A percentile compares a stretch with the other conserved stretches of the same genome.
Conservation (phyloP, 257 asterid genomes). For the Eustoma russellianum region DNA sequence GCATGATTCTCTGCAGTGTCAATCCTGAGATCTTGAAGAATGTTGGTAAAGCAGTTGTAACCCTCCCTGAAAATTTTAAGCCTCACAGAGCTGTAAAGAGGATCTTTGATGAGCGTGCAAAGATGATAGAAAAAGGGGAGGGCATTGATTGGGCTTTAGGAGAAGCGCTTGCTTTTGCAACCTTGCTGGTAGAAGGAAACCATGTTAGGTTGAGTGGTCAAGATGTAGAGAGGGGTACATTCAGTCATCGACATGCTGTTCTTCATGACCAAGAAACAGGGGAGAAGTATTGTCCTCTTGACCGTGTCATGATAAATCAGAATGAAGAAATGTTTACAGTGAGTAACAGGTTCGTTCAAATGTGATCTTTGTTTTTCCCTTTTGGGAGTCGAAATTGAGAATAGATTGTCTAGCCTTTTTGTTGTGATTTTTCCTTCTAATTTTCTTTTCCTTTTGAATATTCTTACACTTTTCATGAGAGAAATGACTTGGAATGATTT, state of each 20-base stretch:
- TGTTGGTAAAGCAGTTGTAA: slow-evolving; percentile 81
- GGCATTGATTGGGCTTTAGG: slow-evolving; percentile 98
- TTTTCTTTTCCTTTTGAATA: too few species aligned
- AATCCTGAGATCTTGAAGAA: slow-evolving; percentile 87
- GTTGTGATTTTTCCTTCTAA: too few species aligned
- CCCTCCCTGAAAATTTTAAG: slow-evolving; percentile 70
- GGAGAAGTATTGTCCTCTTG: slow-evolving; percentile 75
- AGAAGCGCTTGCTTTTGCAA: slow-evolving; percentile 97
- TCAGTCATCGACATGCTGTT: slow-evolving; percentile 93
- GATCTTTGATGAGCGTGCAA: slow-evolving; percentile 75
- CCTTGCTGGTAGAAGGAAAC: slow-evolving; percentile 90
- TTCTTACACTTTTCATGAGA: neutral
- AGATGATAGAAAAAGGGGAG: slow-evolving; percentile 92
- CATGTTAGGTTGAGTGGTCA: slow-evolving; percentile 99
- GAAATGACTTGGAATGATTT: neutral
- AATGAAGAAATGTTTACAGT: slow-evolving; percentile 96
- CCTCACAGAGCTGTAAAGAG: slow-evolving; percentile 82
- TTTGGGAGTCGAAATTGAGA: neutral
- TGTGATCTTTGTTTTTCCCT: slow-evolving; percentile 3
- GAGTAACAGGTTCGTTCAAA: slow-evolving; percentile 69
- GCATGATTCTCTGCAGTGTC: slow-evolving; percentile 39
- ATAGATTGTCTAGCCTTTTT: neutral
- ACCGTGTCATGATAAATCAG: slow-evolving; percentile 81
- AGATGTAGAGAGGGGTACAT: slow-evolving; percentile 98
- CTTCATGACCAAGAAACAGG: slow-evolving; percentile 95